phyloP scores from a whole-genome alignment of 1,284 basidiomycete genomes.

The Xerocomus cyaneibrunnescens region DNA sequence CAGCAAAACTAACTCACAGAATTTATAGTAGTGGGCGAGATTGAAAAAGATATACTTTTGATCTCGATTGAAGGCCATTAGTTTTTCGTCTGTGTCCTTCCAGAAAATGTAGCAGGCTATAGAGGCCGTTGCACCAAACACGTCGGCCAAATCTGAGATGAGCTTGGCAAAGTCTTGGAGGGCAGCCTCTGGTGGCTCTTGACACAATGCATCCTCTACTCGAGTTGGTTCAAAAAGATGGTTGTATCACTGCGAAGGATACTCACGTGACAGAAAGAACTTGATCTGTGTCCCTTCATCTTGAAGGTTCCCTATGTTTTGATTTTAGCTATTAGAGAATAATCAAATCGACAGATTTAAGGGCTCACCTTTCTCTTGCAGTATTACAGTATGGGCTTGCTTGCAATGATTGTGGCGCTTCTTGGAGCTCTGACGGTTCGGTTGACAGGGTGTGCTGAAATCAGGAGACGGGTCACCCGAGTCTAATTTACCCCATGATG shows the following conservation, averaged over 20 bases:
- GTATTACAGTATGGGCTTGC: not conserved
- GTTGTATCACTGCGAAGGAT: too few species aligned
- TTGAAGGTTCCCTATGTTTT: not conserved
- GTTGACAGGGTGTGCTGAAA: not conserved
- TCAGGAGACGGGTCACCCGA: not conserved
- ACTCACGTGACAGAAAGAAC: conserved; percentile 18
- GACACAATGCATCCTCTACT: not conserved
- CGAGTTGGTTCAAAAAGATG: too few species aligned
- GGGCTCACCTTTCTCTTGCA: conserved; percentile 3
- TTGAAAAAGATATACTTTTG: conserved; percentile 24
- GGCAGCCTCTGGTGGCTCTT: not conserved
- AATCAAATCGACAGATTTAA: too few species aligned
- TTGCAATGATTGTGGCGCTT: conserved; percentile 3
- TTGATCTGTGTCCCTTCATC: not conserved
- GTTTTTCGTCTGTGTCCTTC: conserved; percentile 19
- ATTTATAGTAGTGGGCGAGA: conserved; percentile 20
- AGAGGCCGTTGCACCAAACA: conserved; percentile 7
- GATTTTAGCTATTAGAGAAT: too few species aligned
- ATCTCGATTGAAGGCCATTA: conserved; percentile 31
- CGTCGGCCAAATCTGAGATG: not conserved
- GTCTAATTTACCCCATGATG: not conserved
- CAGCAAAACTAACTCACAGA: conserved; percentile 4
- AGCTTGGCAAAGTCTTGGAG: conserved; percentile 8
- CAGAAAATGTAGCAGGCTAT: conserved; percentile 24
- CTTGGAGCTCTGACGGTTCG: not conserved